Evolutionary conservation across 2,329 filamentous ascomycete species (phyloP), one percentile per base, ranked within the genome.

Genomic region (Tolypocladium guangdongense): DNA sequence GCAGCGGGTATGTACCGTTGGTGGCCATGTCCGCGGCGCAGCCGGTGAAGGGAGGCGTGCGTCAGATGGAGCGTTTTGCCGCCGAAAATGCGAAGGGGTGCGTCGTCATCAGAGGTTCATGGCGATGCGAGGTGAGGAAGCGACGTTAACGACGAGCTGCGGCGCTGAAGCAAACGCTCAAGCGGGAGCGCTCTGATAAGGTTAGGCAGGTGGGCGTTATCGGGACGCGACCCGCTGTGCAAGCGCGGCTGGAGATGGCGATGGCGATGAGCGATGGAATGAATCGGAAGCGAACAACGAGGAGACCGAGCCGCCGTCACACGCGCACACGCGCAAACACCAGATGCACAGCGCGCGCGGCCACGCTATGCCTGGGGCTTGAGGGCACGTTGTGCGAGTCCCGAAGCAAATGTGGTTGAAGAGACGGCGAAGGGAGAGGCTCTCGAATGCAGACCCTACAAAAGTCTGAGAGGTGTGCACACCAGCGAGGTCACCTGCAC

Each of bases 401-500:
- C 7, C 22, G 12, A 36, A 30, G 3, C 3, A 20, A 4, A 20
- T 7, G 7, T 2, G 11, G n/a, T 18, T 16, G 33, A 32, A 4
- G 22, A 41, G 50, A 30, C n/a, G 14, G 27, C 10, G 41, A 18
- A 52, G 52, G 27, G 10, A 43, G 51, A 48, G 51, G 45, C 51
- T 52, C 51, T 24, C 32, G 38, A 36, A 46, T 52, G 50, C 50
- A 51, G 50, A 32, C 38, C 27, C 38, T 37, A 47, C 43, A n/a
- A n/a, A n/a, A n/a, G n/a, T n/a, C n/a, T n/a, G n/a, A n/a, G n/a
- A n/a, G n/a, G n/a, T n/a, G n/a, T 56, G 54, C 57, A 54, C 54
- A 49, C 55, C 54, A 50, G 51, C 52, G 32, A 53, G 58, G 58
- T 60, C 58, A 60, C 54, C 58, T 60, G 58, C 57, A 55, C 57